phyloP scores from a whole-genome alignment of 176 grass and related monocot species.

The Raddia distichophylla region DNA sequence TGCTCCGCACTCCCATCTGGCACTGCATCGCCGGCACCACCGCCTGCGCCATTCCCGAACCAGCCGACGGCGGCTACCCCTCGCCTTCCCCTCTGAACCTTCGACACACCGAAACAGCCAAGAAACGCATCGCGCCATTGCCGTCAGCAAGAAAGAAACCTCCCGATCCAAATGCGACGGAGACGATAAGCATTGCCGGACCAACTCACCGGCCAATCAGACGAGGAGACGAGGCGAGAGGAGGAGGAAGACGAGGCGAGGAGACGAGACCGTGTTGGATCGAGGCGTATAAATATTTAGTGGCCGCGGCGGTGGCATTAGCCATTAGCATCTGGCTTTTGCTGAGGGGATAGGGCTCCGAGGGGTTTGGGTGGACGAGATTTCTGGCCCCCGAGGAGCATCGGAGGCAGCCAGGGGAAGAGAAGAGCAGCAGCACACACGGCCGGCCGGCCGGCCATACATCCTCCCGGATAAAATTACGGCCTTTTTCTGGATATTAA shows the following conservation, averaged over 20 bases:
- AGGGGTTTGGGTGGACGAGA: constrained; percentile 67
- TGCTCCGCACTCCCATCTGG: constrained; percentile 54
- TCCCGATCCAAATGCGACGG: neutral
- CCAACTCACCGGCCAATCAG: neutral
- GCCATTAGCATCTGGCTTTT: constrained; percentile 44
- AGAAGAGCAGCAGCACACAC: neutral
- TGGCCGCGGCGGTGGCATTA: constrained; percentile 28
- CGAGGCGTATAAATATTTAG: constrained; percentile 43
- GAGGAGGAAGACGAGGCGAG: neutral
- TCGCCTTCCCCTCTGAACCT: constrained; percentile 37
- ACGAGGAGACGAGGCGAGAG: neutral
- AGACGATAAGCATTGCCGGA: constrained; percentile 6
- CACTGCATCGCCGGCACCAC: constrained; percentile 85
- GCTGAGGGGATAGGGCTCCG: constrained; percentile 69
- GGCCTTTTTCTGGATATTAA: neutral
- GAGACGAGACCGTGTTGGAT: constrained; percentile 3
- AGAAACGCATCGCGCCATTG: neutral
- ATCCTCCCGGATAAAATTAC: constrained; percentile 16
- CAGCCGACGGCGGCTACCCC: neutral
- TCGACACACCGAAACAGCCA: constrained; percentile 4
- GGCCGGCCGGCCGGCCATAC: neutral
- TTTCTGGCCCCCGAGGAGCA: constrained; percentile 33
- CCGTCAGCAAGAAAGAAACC: neutral
- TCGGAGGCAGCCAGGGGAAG: neutral
- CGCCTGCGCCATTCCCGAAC: constrained; percentile 71